phyloP scores from a whole-genome alignment of 768 basidiomycete genomes.

The Galerina marginata region DNA sequence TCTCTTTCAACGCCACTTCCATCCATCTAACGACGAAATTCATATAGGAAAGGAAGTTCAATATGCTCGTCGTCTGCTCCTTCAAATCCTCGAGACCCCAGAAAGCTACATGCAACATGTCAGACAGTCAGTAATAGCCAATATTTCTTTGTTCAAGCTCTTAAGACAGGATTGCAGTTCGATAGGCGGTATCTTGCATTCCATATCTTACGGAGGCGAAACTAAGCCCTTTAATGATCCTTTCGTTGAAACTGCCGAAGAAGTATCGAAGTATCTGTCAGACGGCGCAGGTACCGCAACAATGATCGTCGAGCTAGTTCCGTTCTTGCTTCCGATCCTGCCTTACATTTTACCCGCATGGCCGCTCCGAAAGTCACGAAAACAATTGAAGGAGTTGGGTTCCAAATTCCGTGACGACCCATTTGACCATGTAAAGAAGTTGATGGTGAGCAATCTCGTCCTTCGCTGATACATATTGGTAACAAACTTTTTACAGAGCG shows the following conservation, averaged over 20 bases:
- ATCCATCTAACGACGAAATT: constrained; percentile 29
- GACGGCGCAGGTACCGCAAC: constrained; percentile 38
- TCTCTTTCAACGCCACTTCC: constrained; percentile 45
- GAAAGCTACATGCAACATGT: constrained; percentile 39
- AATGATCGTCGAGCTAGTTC: constrained; percentile 44
- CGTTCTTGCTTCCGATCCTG: constrained; percentile 40
- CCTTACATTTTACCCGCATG: constrained; percentile 55
- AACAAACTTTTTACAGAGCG: constrained; percentile 5
- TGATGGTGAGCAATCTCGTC: constrained; percentile 14
- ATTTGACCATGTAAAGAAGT: constrained; percentile 24
- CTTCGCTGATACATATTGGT: background rate
- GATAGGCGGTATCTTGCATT: constrained; percentile 42
- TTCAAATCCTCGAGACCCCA: constrained; percentile 35
- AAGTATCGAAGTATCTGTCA: constrained; percentile 32
- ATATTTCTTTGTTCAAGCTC: background rate
- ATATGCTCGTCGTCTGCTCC: constrained; percentile 36
- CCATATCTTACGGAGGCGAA: constrained; percentile 49
- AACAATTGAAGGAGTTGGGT: constrained; percentile 41
- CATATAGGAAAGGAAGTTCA: constrained; percentile 27
- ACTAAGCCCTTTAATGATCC: constrained; percentile 43
- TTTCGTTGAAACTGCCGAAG: constrained; percentile 44
- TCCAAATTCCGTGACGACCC: constrained; percentile 41
- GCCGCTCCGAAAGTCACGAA: constrained; percentile 51
- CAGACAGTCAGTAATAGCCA: constrained; percentile 36
- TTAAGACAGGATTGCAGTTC: constrained; percentile 30